These are phyloP conservation scores for Lasiodiplodia citricola DNA, from an alignment of 2,329 filamentous ascomycete species.

Conservation along the genomic window DNA sequence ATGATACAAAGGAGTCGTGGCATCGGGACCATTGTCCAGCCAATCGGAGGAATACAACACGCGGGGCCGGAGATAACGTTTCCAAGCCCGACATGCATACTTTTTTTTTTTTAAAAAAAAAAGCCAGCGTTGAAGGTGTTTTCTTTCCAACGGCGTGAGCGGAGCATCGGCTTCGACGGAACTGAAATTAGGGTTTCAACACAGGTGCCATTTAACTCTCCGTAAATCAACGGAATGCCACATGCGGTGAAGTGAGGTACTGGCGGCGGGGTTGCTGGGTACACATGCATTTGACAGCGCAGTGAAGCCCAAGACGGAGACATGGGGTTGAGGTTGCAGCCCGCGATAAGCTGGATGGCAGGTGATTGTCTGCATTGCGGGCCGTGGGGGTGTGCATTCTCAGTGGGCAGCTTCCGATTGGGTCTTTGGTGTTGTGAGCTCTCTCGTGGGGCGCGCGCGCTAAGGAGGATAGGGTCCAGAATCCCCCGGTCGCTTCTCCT, in stretches of 20 bases:
- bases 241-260: not conserved
- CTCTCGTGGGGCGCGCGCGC: not conserved
- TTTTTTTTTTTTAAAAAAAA: not conserved
- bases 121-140: not conserved
- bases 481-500: constrained; percentile 3
- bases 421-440: not conserved
- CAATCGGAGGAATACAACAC: not conserved
- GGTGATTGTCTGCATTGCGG: not conserved
- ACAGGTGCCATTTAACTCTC: not conserved
- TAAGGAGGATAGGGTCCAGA: not conserved
- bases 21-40: not conserved
- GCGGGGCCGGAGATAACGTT: too few relatives aligned
- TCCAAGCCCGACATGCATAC: not conserved
- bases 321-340: not conserved
- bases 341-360: not conserved
- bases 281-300: not conserved
- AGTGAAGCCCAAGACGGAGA: not conserved
- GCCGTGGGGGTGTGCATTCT: not conserved
- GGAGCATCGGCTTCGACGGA: too few relatives aligned
- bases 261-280: not conserved
- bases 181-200: too few relatives aligned
- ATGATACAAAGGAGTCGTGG: not conserved
- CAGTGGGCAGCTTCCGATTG: not conserved
- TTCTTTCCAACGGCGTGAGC: too few relatives aligned
- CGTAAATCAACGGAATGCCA: not conserved